Evolutionary conservation across 139 green algal genomes (phyloP).

Genomic region (Volvox reticuliferus): DNA sequence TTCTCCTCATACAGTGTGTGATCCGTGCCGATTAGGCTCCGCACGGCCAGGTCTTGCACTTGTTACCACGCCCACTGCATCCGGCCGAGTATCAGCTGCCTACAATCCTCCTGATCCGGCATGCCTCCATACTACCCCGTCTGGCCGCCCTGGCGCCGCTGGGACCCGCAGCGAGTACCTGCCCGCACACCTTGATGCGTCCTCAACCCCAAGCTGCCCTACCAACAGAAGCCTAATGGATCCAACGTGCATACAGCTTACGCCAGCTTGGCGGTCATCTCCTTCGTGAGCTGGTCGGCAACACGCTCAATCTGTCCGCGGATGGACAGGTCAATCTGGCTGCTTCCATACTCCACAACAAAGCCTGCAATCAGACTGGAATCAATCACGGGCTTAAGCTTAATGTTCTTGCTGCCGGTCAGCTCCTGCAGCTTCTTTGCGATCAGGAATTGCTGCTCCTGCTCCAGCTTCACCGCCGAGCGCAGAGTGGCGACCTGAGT

Average conservation of each 20-base stretch:
- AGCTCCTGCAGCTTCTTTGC: constrained; percentile 99
- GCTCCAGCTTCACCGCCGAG: constrained; percentile 97
- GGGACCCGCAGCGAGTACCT: neutral
- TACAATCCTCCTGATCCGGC: neutral
- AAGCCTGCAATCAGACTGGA: constrained; percentile 95
- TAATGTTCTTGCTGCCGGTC: constrained; percentile 99
- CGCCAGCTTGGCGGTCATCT: constrained; percentile 52
- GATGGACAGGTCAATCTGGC: constrained; percentile 97
- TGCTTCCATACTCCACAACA: constrained; percentile 94
- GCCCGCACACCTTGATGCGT: too few species aligned
- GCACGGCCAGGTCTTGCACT: neutral
- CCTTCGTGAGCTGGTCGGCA: constrained; percentile 53
- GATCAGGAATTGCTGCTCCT: constrained; percentile 99
- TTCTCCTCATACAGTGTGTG: neutral
- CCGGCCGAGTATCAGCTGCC: neutral
- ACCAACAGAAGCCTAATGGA: neutral
- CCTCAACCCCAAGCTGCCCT: neutral
- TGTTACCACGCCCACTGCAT: neutral
- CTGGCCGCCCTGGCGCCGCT: constrained; percentile 3
- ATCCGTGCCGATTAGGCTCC: neutral
- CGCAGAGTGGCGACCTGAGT: constrained; percentile 96
- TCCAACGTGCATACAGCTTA: constrained; percentile 26
- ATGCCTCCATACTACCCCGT: neutral
- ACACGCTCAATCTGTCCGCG: constrained; percentile 93
- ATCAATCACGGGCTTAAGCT: constrained; percentile 98